Base-by-base conservation (phyloP, 768 basidiomycete species). In the Suillus sp. region DNA sequence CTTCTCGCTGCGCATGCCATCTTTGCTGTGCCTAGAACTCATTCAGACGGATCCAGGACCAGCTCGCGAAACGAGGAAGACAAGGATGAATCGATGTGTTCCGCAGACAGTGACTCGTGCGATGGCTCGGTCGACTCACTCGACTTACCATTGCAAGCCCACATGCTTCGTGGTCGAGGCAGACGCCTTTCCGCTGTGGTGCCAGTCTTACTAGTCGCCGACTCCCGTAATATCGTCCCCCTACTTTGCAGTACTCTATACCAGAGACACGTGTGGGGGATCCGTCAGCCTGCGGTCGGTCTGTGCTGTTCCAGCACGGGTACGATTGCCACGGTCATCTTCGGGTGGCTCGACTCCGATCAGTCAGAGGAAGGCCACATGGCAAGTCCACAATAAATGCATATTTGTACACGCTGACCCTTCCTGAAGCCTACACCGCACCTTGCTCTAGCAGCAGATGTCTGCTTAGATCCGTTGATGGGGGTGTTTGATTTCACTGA, bases 261-360 rank as follows among this genome's bases (percentile, higher is more conserved):
- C 38, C 62, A 63, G 55, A 38, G 56, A 32, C 56, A n/a, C 8
- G 45, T 59, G 11, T 63, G 62, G 57, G 62, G 58, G 8, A 51
- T 63, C 11, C 16, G 18, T 37, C 35, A 59, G 34, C 62, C 62
- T 27, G 62, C 40, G 18, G 58, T 63, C 30, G 62, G 62, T 27
- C 50, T 30, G 16, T 51, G 50, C 27, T 51, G 50, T 30, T 20
- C 27, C 16, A 30, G 18, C 16, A 18, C 50, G 16, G 50, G 50
- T 18, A 30, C 50, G 14, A 51, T 18, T 10, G 16, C 50, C 7
- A 51, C 50, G 5, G 27, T 7, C 16, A 30, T 51, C 50, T 34
- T 51, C 32, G 32, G 32, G 32, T 34, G 32, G 32, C 32, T 34
- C 32, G 6, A 34, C 6, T 34, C 32, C 32, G 32, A 34, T 34